Percentiles rank a stretch among this genome's conserved stretches.
Conservation (phyloP, 1,284 basidiomycete species). For the Tilletiopsis washingtonensis region DNA sequence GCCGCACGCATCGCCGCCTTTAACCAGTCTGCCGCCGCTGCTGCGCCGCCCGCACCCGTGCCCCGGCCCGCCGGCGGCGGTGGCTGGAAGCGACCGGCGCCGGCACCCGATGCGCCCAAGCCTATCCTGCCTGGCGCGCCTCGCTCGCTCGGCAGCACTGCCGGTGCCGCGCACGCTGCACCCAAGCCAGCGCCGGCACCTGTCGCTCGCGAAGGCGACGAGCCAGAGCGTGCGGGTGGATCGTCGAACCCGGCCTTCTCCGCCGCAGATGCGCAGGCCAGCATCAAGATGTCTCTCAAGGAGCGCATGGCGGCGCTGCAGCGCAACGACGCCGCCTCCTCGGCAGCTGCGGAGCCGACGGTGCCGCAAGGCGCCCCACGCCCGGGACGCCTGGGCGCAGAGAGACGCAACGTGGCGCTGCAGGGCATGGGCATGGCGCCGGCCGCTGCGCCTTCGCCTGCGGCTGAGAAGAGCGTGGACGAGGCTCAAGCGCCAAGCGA, state of each 20-base stretch:
- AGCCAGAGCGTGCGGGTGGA: not conserved
- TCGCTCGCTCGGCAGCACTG: too few relatives aligned
- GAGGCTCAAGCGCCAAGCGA: too few relatives aligned
- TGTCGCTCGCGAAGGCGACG: not conserved
- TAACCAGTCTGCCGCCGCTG: slow-evolving; percentile 33
- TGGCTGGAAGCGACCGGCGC: slow-evolving; percentile 39
- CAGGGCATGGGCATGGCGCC: slow-evolving; percentile 1
- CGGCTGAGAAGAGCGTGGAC: not conserved
- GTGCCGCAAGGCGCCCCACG: not conserved
- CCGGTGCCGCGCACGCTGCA: too few relatives aligned
- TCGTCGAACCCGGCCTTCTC: slow-evolving; percentile 14
- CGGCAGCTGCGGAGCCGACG: not conserved
- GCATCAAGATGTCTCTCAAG: slow-evolving; percentile 45
- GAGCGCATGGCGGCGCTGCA: slow-evolving; percentile 46
- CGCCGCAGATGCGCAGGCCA: slow-evolving; percentile 42
- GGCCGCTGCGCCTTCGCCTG: not conserved
- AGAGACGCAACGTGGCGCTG: slow-evolving; percentile 1
- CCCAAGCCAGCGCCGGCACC: slow-evolving; percentile 4
- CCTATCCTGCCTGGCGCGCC: slow-evolving; percentile 32
- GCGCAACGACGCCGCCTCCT: slow-evolving; percentile 14
- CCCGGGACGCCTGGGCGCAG: slow-evolving; percentile 2
- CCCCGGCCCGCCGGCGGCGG: slow-evolving; percentile 37
- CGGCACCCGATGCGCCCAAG: slow-evolving; percentile 20
- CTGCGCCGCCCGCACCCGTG: slow-evolving; percentile 24
- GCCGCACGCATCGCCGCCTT: slow-evolving; percentile 45